Evolutionary conservation across 2,329 filamentous ascomycete genomes (phyloP), one percentile per base, ranked within the genome.

Genomic region (Botrytis galanthina): DNA sequence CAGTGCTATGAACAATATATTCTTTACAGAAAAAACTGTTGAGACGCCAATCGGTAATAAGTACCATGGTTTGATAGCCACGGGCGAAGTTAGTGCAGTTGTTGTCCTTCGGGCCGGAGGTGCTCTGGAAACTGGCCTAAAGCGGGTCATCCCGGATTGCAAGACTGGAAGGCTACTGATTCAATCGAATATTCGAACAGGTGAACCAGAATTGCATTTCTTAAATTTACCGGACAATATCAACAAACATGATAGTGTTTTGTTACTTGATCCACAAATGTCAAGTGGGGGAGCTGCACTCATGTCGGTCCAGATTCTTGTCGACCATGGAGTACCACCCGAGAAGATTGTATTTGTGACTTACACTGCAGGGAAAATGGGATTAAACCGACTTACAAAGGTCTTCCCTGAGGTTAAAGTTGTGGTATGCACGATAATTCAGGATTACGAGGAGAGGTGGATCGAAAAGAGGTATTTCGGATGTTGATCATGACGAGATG

Each of bases 301-400:
- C 73, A 99, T 99, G 96, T 94, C 96, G 0, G 95, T 98, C 60
- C 92, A 96, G 80, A 93, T 98, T n/a, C 85, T 99, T 71, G 90
- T 97, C 26, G 96, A 99, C 81, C 95, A 98, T 80, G 96, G 96
- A 18, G 95, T 98, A 10, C 84, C 89, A 9, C 91, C 96, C 80
- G 89, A 93, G 63, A 91, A 87, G 76, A 97, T 99, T 76, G 93
- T 98, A 48, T 91, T 98, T 81, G 95, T 97, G 57, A 97, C 95
- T 5, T 98, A 97, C 81, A 92, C 94, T 76, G 95, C 95, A 5
- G 95, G 95, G 14, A 90, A 90, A 76, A 89, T 93, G 78, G 96
- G 95, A 0, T 82, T 98, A 75, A 94, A 96, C 80, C 87, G 96
- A 76, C 84, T 99, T 78, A 92, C 93, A 75, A 93, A 91, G 73